These are phyloP conservation scores for Austroboletus niveus DNA, from an alignment of 1,284 basidiomycete species.

Conservation along the genomic window DNA sequence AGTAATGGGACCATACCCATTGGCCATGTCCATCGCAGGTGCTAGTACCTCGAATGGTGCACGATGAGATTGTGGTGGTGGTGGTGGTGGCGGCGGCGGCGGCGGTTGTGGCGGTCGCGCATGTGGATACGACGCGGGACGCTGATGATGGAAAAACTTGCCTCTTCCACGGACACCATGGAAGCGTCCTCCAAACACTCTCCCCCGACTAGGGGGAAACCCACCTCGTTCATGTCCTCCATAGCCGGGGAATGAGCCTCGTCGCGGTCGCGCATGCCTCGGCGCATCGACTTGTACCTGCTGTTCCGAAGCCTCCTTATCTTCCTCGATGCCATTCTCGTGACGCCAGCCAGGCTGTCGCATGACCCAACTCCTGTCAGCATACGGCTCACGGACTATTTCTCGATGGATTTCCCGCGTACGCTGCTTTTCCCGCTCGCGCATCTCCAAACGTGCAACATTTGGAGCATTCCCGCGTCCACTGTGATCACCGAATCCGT, in stretches of 20 bases:
- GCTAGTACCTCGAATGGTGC: slow-evolving; percentile 22
- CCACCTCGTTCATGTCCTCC: slow-evolving; percentile 31
- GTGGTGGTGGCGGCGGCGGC: background rate
- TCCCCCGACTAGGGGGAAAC: slow-evolving; percentile 32
- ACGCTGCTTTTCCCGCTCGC: slow-evolving; percentile 25
- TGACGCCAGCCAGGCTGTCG: slow-evolving; percentile 22
- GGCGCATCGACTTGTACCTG: slow-evolving; percentile 9
- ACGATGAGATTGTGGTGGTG: background rate
- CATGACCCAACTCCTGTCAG: slow-evolving; percentile 16
- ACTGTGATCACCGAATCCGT: slow-evolving; percentile 49
- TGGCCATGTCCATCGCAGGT: slow-evolving; percentile 18
- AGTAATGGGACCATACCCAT: slow-evolving; percentile 23
- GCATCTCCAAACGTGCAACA: slow-evolving; percentile 31
- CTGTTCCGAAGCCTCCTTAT: slow-evolving; percentile 26
- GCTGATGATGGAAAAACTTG: slow-evolving; percentile 24
- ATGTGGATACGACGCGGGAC: slow-evolving; percentile 23
- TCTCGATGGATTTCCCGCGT: slow-evolving; percentile 18
- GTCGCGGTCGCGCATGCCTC: slow-evolving; percentile 23
- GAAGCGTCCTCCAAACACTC: slow-evolving; percentile 35
- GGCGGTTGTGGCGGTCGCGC: background rate
- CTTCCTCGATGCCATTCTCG: slow-evolving; percentile 26
- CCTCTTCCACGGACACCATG: slow-evolving; percentile 24
- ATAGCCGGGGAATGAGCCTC: slow-evolving; percentile 28
- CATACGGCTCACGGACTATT: slow-evolving; percentile 17
- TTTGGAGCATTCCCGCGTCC: slow-evolving; percentile 34